These are phyloP conservation scores for Helicostylum pulchrum DNA, from an alignment of 192 early-diverging fungal genomes.

Conservation along the genomic window DNA sequence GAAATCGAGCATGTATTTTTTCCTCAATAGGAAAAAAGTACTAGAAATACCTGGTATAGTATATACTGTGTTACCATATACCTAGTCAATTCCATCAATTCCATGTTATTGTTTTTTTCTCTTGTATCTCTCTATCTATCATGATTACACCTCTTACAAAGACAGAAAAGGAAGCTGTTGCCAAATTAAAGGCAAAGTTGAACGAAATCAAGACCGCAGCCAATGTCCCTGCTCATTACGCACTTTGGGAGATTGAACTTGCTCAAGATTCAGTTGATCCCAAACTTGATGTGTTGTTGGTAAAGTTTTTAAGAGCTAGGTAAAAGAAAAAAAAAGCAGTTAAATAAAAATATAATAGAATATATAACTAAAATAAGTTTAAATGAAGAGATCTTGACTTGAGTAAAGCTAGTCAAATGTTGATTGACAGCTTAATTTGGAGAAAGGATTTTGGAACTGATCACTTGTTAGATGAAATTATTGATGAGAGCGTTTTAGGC, in stretches of 20 bases:
- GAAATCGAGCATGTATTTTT: too few relatives aligned
- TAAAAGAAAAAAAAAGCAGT: constrained; percentile 8
- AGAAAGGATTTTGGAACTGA: constrained; percentile 49
- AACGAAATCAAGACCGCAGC: constrained; percentile 37
- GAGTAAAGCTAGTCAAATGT: constrained; percentile 44
- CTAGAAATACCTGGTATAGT: too few relatives aligned
- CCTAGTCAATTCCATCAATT: too few relatives aligned
- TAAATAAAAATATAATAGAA: not conserved
- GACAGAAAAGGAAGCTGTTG: constrained; percentile 37
- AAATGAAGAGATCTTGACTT: constrained; percentile 32
- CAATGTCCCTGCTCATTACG: constrained; percentile 29
- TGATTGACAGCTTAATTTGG: constrained; percentile 52
- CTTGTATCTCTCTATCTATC: too few relatives aligned
- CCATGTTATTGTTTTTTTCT: too few relatives aligned
- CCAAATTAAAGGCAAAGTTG: constrained; percentile 44
- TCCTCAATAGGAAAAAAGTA: too few relatives aligned
- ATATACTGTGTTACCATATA: too few relatives aligned
- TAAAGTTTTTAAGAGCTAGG: constrained; percentile 58
- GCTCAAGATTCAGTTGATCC: constrained; percentile 40
- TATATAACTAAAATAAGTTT: not conserved
- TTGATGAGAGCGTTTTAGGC: constrained; percentile 44
- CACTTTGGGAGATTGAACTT: constrained; percentile 52
- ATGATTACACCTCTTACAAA: constrained; percentile 20
- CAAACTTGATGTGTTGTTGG: constrained; percentile 52
- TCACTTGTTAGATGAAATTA: constrained; percentile 43